Conservation (phyloP, 495 filamentous ascomycete species). For the Lophiotrema nucula region DNA sequence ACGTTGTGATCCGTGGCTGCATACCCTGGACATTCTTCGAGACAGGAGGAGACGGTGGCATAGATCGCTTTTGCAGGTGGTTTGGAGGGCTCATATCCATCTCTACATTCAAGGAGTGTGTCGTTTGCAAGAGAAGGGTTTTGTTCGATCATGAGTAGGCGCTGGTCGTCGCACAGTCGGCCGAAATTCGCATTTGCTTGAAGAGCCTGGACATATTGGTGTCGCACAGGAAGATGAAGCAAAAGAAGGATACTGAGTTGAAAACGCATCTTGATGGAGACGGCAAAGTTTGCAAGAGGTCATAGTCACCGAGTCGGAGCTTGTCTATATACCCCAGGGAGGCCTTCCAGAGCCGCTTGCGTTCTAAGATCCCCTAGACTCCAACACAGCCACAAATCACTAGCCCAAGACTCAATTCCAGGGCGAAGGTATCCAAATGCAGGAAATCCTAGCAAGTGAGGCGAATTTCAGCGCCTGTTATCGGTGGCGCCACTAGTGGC, state of each 20-base stretch:
- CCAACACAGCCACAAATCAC: too few relatives aligned
- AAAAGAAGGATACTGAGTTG: not conserved
- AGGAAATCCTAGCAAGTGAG: too few relatives aligned
- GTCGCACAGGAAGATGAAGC: not conserved
- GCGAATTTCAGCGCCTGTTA: too few relatives aligned
- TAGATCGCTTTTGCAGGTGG: not conserved
- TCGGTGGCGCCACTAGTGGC: too few relatives aligned
- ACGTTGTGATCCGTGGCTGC: not conserved
- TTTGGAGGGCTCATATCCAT: not conserved
- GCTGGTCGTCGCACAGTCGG: not conserved
- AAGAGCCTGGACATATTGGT: not conserved
- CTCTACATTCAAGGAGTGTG: not conserved
- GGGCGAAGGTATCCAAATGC: too few relatives aligned
- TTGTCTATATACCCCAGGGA: too few relatives aligned
- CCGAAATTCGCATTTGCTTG: not conserved
- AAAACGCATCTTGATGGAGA: too few relatives aligned
- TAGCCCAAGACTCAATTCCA: too few relatives aligned
- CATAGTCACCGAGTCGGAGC: too few relatives aligned
- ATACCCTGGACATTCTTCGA: not conserved
- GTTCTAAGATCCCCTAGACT: too few relatives aligned
- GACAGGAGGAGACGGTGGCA: not conserved
- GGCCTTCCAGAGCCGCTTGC: too few relatives aligned
- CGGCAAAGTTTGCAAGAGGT: too few relatives aligned
- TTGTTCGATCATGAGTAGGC: not conserved
- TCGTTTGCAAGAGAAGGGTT: constrained; percentile 1